Evolutionary conservation across 768 basidiomycete species (phyloP).

Genomic region (Cystobasidium ongulense): DNA sequence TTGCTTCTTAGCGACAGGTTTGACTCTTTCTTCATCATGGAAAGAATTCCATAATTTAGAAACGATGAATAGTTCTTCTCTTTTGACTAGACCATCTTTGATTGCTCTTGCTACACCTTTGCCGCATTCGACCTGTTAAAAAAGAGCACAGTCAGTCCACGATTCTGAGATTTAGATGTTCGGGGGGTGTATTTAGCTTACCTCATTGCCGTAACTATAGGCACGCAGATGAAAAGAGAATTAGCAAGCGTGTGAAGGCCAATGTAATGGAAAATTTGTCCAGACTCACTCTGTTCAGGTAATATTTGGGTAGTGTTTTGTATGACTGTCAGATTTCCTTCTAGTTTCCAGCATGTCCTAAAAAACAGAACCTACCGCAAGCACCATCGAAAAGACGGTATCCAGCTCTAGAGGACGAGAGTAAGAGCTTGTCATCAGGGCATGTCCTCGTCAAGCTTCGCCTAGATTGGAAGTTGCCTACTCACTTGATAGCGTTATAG

Average conservation of each 20-base stretch:
- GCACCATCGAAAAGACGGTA: conserved; percentile 73
- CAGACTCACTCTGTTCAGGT: conserved; percentile 9
- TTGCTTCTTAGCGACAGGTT: conserved; percentile 55
- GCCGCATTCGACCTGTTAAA: conserved; percentile 54
- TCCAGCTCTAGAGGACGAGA: conserved; percentile 57
- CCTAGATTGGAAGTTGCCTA: not conserved
- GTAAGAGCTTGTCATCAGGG: not conserved
- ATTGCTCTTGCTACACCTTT: conserved; percentile 71
- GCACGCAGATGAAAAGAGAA: not conserved
- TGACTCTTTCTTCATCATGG: conserved; percentile 66
- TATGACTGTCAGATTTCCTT: not conserved
- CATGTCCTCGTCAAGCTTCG: not conserved
- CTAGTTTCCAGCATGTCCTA: not conserved
- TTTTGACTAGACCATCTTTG: conserved; percentile 69
- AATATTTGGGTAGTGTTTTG: not conserved
- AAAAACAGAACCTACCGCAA: conserved; percentile 5
- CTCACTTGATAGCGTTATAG: conserved; percentile 42
- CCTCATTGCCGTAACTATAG: conserved; percentile 2
- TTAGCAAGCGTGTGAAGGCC: too few species aligned
- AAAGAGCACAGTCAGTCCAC: not conserved
- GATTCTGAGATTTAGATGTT: not conserved
- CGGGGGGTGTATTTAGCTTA: not conserved
- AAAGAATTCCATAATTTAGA: conserved; percentile 74
- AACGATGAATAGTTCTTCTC: conserved; percentile 71
- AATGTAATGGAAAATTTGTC: not conserved